A percentile compares a stretch with the other conserved stretches of the same genome.
Evolutionary conservation across 495 filamentous ascomycete species (phyloP).

Genomic region (Articulospora tetracladia): DNA sequence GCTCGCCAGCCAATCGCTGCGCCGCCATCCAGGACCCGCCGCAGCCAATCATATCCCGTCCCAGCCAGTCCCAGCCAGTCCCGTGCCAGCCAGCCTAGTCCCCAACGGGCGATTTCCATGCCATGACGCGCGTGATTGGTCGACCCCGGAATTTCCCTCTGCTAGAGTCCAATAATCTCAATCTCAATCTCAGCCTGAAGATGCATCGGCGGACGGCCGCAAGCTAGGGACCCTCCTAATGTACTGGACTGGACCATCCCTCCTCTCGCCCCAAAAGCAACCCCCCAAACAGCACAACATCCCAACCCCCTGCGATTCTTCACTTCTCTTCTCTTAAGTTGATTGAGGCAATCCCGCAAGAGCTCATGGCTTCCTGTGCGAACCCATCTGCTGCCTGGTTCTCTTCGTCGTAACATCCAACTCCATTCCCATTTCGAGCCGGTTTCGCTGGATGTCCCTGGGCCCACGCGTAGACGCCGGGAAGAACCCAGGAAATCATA

Average conservation of each 20-base stretch:
- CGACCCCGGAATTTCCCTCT: background rate
- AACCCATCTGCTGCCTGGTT: constrained; percentile 1
- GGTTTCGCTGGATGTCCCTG: constrained; percentile 20
- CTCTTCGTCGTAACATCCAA: constrained; percentile 18
- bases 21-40: too few relatives aligned
- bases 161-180: background rate
- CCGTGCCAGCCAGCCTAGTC: too few relatives aligned
- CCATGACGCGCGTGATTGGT: background rate
- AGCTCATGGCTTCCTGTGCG: constrained; percentile 17
- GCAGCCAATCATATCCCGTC: too few relatives aligned
- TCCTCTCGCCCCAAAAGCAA: background rate
- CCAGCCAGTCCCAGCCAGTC: too few relatives aligned
- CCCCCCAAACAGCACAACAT: background rate
- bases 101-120: background rate
- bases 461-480: constrained; percentile 15
- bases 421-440: constrained; percentile 3
- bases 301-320: background rate
- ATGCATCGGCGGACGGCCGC: background rate
- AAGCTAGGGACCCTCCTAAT: background rate
- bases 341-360: background rate
- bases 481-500: constrained; percentile 5
- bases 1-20: too few relatives aligned
- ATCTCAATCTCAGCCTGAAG: background rate
- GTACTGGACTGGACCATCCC: too few relatives aligned
- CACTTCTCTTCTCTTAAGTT: background rate